Conservation (phyloP, 208 protist species). For the Porcisia hertigi region DNA sequence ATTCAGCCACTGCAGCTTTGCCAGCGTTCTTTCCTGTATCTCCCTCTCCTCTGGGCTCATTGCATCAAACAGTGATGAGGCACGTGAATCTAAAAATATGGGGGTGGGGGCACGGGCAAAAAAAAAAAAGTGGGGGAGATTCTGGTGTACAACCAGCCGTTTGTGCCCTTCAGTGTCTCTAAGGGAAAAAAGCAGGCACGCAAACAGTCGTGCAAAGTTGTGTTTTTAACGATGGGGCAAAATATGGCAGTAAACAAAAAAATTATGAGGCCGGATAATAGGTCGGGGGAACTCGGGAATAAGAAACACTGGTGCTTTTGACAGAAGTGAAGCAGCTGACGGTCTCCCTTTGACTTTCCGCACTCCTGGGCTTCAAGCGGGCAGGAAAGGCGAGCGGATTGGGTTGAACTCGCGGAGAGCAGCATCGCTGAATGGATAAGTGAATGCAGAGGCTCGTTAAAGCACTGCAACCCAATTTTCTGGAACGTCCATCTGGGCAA, state of each 20-base stretch:
- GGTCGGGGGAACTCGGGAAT: not conserved
- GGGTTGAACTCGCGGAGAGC: not conserved
- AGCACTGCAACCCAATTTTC: not conserved
- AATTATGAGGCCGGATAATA: not conserved
- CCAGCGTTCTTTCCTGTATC: conserved; percentile 61
- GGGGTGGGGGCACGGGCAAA: not conserved
- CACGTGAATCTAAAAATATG: not conserved
- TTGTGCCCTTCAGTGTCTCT: too few species aligned
- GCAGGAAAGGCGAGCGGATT: not conserved
- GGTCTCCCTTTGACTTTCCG: not conserved
- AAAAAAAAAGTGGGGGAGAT: too few species aligned
- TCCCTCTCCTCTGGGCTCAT: conserved; percentile 40
- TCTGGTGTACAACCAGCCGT: not conserved
- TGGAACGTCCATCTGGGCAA: not conserved
- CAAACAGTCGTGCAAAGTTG: not conserved
- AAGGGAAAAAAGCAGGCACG: not conserved
- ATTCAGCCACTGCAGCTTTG: conserved; percentile 77
- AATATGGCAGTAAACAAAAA: not conserved
- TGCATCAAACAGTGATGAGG: not conserved
- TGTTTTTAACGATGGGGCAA: not conserved
- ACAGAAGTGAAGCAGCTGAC: too few species aligned
- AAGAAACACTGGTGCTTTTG: not conserved
- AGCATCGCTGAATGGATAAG: not conserved
- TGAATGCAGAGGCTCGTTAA: not conserved
- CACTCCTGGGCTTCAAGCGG: not conserved